Conservation (phyloP, 495 filamentous ascomycete species). For the Tuber umbilicatum region DNA sequence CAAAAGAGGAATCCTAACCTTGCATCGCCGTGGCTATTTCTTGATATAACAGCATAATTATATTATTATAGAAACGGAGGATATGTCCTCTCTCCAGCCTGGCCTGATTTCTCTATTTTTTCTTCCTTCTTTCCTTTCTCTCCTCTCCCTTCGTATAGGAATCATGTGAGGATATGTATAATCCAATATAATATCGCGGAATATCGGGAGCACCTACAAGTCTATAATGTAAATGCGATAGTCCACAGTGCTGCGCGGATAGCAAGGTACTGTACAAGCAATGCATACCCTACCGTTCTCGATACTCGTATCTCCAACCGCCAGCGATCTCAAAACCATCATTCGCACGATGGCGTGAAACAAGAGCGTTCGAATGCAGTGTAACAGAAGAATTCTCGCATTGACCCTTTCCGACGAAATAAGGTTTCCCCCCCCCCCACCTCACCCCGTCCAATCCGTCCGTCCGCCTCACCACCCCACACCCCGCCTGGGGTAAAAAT, state of each 20-base stretch:
- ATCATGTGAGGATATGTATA: not conserved
- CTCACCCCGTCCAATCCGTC: not conserved
- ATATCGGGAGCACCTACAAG: not conserved
- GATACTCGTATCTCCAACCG: not conserved
- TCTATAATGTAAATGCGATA: too few relatives aligned
- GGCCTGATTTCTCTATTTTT: not conserved
- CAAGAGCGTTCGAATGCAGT: not conserved
- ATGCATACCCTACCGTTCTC: not conserved
- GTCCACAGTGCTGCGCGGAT: too few relatives aligned
- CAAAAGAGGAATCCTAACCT: not conserved
- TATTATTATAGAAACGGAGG: not conserved
- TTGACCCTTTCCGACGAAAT: not conserved
- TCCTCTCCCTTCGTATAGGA: not conserved
- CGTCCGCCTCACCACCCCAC: not conserved
- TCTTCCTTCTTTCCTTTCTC: not conserved
- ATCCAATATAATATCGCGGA: not conserved
- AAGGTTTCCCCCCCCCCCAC: not conserved
- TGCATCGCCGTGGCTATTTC: not conserved
- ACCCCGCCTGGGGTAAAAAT: not conserved
- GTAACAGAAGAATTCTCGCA: not conserved
- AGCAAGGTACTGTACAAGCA: too few relatives aligned
- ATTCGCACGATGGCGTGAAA: not conserved
- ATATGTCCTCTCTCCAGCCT: not conserved
- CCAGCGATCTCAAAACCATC: not conserved
- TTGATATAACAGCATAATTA: not conserved